Conservation (phyloP, 2,329 filamentous ascomycete species). For the Penicillium sp. region DNA sequence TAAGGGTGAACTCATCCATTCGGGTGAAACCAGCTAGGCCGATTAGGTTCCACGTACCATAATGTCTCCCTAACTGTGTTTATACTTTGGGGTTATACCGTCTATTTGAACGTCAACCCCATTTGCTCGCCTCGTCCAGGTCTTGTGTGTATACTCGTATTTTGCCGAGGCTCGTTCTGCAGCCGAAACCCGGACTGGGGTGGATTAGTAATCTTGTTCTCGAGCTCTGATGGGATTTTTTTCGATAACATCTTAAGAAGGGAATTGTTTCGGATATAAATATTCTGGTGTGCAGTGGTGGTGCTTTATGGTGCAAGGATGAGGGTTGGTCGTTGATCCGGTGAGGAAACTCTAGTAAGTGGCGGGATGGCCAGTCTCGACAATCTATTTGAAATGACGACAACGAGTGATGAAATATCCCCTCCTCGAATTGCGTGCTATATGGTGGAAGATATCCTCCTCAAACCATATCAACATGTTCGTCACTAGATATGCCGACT, state of each 20-base stretch:
- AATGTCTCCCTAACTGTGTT: no score
- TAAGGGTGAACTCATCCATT: no score
- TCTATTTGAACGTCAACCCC: no score
- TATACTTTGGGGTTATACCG: no score
- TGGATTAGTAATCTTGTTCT: slow-evolving; percentile 7
- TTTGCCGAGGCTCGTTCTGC: slow-evolving; percentile 15
- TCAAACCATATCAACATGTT: no score
- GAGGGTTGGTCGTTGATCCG: no score
- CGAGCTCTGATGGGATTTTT: background rate
- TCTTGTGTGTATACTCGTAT: background rate
- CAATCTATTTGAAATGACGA: background rate
- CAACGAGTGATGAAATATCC: background rate
- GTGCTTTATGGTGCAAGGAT: no score
- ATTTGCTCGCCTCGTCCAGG: no score
- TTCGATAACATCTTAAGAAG: background rate
- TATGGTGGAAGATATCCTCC: background rate
- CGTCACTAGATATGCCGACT: background rate
- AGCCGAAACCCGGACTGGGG: slow-evolving; percentile 11
- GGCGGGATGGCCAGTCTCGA: background rate
- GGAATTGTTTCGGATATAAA: background rate
- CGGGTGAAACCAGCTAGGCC: no score
- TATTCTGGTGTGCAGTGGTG: background rate
- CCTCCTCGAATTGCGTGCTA: background rate
- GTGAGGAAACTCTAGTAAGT: background rate
- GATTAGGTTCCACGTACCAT: no score